Percentiles rank a stretch among this genome's conserved stretches.
Conservation (phyloP, 345 rosid genomes). For the Lumnitzera littorea region DNA sequence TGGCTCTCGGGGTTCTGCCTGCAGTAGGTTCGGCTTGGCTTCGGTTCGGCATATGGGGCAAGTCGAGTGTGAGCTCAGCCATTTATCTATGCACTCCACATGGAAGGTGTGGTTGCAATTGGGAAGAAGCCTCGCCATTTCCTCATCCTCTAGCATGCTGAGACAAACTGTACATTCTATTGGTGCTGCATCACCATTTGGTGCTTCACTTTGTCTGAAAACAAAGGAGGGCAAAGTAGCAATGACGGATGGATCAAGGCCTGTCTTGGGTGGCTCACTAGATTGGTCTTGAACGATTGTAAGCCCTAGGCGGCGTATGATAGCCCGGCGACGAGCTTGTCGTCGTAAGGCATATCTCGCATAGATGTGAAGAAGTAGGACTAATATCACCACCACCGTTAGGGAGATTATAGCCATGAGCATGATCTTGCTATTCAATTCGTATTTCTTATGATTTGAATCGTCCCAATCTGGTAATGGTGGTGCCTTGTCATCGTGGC, state of each 20-base stretch:
- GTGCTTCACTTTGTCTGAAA: constrained; percentile 8
- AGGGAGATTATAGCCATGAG: constrained; percentile 33
- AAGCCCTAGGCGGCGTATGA: constrained; percentile 7
- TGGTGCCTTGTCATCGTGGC: too few relatives aligned
- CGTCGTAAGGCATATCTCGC: constrained; percentile 28
- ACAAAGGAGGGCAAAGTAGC: constrained; percentile 29
- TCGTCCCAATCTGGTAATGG: too few relatives aligned
- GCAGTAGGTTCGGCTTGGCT: constrained; percentile 17
- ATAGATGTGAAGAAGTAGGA: constrained; percentile 33
- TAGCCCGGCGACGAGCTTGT: constrained; percentile 25
- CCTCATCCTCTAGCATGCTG: constrained; percentile 22
- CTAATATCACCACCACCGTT: constrained; percentile 29
- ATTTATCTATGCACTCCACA: constrained; percentile 35
- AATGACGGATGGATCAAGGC: constrained; percentile 34
- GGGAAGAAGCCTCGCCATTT: constrained; percentile 28
- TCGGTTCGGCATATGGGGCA: constrained; percentile 42
- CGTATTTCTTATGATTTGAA: constrained; percentile 2
- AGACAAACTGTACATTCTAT: constrained; percentile 47
- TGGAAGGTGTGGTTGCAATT: constrained; percentile 51
- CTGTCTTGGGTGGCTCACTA: constrained; percentile 29
- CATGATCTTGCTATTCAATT: constrained; percentile 37
- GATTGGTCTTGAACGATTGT: background rate
- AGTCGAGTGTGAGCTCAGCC: constrained; percentile 38
- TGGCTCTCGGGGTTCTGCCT: constrained; percentile 20
- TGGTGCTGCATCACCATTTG: background rate